Base-by-base conservation (phyloP, 2,329 filamentous ascomycete species). In the Pseudogymnoascus sp. region DNA sequence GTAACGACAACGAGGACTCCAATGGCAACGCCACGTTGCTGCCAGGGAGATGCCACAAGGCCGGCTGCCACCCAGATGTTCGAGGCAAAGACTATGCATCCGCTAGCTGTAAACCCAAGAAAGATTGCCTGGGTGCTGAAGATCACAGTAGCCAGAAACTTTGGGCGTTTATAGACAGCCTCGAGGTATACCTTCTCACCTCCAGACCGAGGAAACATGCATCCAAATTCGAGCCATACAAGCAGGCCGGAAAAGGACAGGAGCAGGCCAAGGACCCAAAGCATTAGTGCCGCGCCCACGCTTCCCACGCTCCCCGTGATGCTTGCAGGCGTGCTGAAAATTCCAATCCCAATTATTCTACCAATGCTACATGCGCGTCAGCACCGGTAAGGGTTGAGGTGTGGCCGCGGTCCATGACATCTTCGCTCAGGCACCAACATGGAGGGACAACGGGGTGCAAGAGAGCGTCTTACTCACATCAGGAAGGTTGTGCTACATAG, bases 1-100 rank as follows among this genome's bases (percentile, higher is more conserved):
- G 80, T 80, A 0, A 79, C 77, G 10, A 72, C 68, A 0, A 78
- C 76, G 18, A 81, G 77, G 64, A 77, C 78, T 1, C 73, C 73
- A 62, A 81, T 70, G 4, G 79, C 80, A 60, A 82, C 76, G 21
- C 75, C 77, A 60, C 79, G 75, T 64, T 80, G 76, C 61, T 79
- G 79, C 78, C 77, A 80, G 10, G 75, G 72, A 0, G 81, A 80
- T 54, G 72, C 75, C 7, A 74, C 71, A 66, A 79, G 74, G 54
- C 78, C 79, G 45, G 81, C 78, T 12, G 81, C 77, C 42, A 81
- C 76, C 26, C 78, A 78, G 68, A 81, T 81, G 57, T 79, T 79
- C 1, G 79, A 76, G 0, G 79, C 78, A 85, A 83, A 37, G 87
- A 88, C 83, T 79, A 88, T 81, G 0, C 85, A 80, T 68, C 88